These are phyloP conservation scores for Torulaspora franciscae DNA, from an alignment of 805 yeast species.

Conservation along the genomic window DNA sequence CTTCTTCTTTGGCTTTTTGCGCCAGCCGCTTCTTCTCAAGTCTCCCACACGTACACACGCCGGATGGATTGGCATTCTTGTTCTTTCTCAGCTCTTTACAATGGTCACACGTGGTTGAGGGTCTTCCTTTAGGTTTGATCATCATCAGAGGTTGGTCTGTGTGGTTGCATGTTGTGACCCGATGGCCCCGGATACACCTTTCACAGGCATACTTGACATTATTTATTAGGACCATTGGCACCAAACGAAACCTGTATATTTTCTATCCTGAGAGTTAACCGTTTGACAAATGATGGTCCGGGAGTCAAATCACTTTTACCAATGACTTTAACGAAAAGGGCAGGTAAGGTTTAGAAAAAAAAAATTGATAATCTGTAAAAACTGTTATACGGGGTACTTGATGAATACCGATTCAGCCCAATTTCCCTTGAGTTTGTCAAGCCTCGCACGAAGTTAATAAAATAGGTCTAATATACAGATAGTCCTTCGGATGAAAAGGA, in stretches of 20 bases:
- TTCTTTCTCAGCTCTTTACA: slow-evolving; percentile 71
- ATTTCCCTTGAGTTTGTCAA: background rate
- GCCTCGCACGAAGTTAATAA: background rate
- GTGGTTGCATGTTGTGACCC: slow-evolving; percentile 92
- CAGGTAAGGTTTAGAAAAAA: background rate
- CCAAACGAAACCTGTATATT: background rate
- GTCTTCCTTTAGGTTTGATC: slow-evolving; percentile 96
- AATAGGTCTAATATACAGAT: no score
- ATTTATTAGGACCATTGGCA: slow-evolving; percentile 74
- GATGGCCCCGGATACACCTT: slow-evolving; percentile 91
- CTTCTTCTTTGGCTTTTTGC: slow-evolving; percentile 33
- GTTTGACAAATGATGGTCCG: background rate
- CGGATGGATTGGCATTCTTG: slow-evolving; percentile 56
- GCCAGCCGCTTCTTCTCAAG: slow-evolving; percentile 41
- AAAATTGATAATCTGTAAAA: background rate
- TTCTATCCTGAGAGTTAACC: background rate
- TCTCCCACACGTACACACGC: slow-evolving; percentile 65
- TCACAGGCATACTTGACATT: slow-evolving; percentile 97
- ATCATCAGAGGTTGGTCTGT: slow-evolving; percentile 83
- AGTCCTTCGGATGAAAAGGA: no score
- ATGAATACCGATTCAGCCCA: background rate
- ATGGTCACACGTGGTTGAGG: slow-evolving; percentile 84
- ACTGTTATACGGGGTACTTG: background rate
- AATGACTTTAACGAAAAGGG: background rate
- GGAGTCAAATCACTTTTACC: background rate